These are phyloP conservation scores for Lojkania enalia DNA, from an alignment of 2,329 filamentous ascomycete species.

Conservation along the genomic window DNA sequence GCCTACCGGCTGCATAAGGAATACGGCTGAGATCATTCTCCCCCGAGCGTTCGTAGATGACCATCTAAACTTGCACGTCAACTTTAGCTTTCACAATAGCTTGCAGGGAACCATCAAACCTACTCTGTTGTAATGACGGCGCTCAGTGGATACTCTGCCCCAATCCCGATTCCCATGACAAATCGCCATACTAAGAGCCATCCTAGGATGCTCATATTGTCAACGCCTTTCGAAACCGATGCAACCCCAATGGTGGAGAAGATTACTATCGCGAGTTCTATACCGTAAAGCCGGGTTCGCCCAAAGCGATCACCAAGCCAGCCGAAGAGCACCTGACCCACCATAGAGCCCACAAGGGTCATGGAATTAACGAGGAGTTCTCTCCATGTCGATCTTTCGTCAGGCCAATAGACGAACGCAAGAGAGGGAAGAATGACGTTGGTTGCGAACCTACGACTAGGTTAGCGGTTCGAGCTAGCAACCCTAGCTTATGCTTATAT, in stretches of 20 bases:
- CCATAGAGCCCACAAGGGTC: constrained; percentile 27
- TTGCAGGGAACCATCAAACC: too few relatives aligned
- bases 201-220: constrained; percentile 14
- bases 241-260: constrained; percentile 29
- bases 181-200: constrained; percentile 25
- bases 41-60: constrained; percentile 13
- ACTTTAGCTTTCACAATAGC: too few relatives aligned
- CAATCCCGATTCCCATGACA: constrained; percentile 35
- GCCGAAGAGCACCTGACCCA: constrained; percentile 31
- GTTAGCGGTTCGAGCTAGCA: too few relatives aligned
- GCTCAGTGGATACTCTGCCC: constrained; percentile 29
- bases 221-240: constrained; percentile 12
- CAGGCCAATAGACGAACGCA: constrained; percentile 30
- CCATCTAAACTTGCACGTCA: too few relatives aligned
- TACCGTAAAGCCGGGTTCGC: constrained; percentile 27
- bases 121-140: constrained; percentile 33
- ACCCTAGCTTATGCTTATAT: too few relatives aligned
- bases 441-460: too few relatives aligned
- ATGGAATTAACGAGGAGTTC: constrained; percentile 27
- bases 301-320: constrained; percentile 27
- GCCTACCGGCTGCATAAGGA: constrained; percentile 38
- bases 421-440: constrained; percentile 33
- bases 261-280: constrained; percentile 35
- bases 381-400: constrained; percentile 12
- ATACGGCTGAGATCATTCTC: constrained; percentile 35